Base-by-base conservation (phyloP, 2,329 filamentous ascomycete genomes). In the Neobulgaria alba region DNA sequence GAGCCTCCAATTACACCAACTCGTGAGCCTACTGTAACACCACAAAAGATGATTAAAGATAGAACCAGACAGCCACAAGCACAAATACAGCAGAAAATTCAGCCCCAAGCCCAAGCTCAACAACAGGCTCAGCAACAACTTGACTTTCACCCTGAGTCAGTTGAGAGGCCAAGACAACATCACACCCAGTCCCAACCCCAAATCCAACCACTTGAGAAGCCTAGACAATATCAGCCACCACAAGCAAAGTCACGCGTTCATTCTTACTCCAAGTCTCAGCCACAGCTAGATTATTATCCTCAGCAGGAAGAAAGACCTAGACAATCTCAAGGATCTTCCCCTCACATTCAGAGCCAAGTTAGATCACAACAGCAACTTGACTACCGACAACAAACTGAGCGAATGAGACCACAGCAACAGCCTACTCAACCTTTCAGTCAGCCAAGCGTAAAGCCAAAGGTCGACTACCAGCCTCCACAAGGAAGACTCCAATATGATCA, bases 11-110 rank as follows among this genome's bases (percentile, higher is more conserved):
- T 65, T 2, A 62, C 69, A 8, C 57, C 64, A 20, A 53, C 50
- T 35, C 54, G 57, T 9, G 77, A 82, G 48, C 56, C 66, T 5
- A 69, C 66, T 0, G 48, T 69, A 12, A 69, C 72, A 16, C 67
- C 73, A 0, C 75, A 79, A 44, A 79, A 71, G 56, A 43, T 40
- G 23, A 18, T 43, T 15, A 33, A 47, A 29, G 55, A 57, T 33
- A 52, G 46, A 30, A 46, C 49, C 29, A 49, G 41, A 34, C 47
- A 50, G 39, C 37, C 52, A 10, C 43, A 32, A 31, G 18, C 38
- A 36, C 42, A 40, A 19, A 34, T 33, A 5, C 33, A 35, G n/a
- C 5, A 35, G 3, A n/a, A 17, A 33, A 16, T 17, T 8, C 33
- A 35, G 18, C 33, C 19, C 20, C 33, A 20, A 35, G 12, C 20